A percentile compares a stretch with the other conserved stretches of the same genome.
phyloP scores from a whole-genome alignment of 1,139 yeast species.

The Candida sojae region DNA sequence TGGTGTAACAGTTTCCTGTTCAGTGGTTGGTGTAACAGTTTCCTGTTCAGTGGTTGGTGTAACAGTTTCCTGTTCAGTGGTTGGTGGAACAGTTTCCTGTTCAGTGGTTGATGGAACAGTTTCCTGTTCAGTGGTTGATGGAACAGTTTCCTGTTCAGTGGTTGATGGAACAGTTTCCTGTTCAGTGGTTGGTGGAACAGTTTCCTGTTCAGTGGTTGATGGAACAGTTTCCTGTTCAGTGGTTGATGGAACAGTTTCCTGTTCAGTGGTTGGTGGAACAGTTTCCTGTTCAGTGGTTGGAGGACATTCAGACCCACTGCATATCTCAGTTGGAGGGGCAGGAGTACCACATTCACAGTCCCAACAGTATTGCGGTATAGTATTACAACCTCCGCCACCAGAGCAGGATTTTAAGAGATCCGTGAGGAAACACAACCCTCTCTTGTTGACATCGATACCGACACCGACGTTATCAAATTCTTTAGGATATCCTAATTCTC shows the following conservation, averaged over 20 bases:
- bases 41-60: neutral
- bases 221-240: neutral
- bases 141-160: neutral
- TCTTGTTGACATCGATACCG: constrained; percentile 8
- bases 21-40: neutral
- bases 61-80: neutral
- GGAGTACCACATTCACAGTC: constrained; percentile 10
- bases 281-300: neutral
- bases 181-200: neutral
- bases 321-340: neutral
- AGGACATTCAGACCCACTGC: neutral
- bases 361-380: constrained; percentile 12
- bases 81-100: neutral
- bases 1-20: neutral
- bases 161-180: neutral
- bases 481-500: constrained; percentile 8
- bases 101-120: neutral
- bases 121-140: neutral
- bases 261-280: neutral
- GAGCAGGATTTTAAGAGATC: constrained; percentile 6
- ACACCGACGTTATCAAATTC: constrained; percentile 3
- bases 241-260: neutral
- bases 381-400: constrained; percentile 5
- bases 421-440: constrained; percentile 7
- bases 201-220: too few species aligned